Evolutionary conservation across 345 rosid species (phyloP).

Genomic region (Ricinus communis): DNA sequence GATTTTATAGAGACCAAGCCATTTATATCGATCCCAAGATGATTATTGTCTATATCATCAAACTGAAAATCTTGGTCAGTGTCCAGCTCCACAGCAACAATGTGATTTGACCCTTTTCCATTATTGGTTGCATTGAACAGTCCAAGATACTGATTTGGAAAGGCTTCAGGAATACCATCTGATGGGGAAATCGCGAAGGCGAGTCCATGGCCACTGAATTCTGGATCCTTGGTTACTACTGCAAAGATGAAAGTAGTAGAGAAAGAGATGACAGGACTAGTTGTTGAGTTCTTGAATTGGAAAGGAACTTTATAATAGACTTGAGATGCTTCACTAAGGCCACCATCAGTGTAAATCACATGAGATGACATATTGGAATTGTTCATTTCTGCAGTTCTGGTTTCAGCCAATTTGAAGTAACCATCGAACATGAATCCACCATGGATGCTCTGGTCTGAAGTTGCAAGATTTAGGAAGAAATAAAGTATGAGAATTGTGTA

Average conservation of each 20-base stretch:
- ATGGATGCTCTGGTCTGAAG: no score
- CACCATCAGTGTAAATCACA: no score
- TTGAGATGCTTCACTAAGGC: neutral
- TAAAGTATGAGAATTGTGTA: no score
- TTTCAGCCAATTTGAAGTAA: no score
- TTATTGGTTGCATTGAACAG: neutral
- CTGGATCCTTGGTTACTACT: neutral
- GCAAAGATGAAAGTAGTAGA: slow-evolving; percentile 2
- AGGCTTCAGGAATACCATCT: neutral
- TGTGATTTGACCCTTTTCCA: neutral
- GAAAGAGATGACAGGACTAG: neutral
- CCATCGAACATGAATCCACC: no score
- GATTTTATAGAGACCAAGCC: neutral
- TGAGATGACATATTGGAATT: no score
- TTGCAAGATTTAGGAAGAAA: no score
- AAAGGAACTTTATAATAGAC: neutral
- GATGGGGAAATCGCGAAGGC: slow-evolving; percentile 8
- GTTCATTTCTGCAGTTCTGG: no score
- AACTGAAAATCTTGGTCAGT: neutral
- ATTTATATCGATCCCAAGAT: slow-evolving; percentile 5
- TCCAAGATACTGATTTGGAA: neutral
- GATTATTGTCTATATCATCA: neutral
- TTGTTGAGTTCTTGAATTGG: slow-evolving; percentile 4
- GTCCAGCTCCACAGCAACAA: neutral
- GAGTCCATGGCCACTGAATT: neutral